A percentile compares a stretch with the other conserved stretches of the same genome.
These are phyloP conservation scores for Poa pratensis DNA, from an alignment of 176 grass and related monocot species.

Conservation along the genomic window DNA sequence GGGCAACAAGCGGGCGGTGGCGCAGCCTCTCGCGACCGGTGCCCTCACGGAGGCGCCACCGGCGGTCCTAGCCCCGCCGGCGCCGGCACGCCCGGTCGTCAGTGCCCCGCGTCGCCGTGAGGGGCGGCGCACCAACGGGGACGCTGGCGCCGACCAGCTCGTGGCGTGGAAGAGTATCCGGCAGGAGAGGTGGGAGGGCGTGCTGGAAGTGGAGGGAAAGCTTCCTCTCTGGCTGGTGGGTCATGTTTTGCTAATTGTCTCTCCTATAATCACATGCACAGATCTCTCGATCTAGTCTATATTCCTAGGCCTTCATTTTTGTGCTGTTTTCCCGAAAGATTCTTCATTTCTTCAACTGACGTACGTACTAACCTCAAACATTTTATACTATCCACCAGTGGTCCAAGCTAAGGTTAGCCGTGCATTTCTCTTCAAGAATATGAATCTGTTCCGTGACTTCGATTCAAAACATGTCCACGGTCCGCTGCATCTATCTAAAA, in stretches of 20 bases:
- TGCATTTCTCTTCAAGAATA: slow-evolving; percentile 45
- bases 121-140: not conserved
- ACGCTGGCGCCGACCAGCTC: slow-evolving; percentile 47
- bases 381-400: slow-evolving; percentile 30
- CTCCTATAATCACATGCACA: not conserved
- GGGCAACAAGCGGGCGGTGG: slow-evolving; percentile 45
- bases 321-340: slow-evolving; percentile 1
- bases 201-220: slow-evolving; percentile 65
- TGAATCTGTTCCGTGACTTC: slow-evolving; percentile 55
- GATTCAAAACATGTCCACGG: slow-evolving; percentile 25
- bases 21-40: slow-evolving; percentile 43
- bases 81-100: slow-evolving; percentile 22
- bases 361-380: slow-evolving; percentile 26
- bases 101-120: slow-evolving; percentile 37
- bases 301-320: not conserved
- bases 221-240: slow-evolving; percentile 91
- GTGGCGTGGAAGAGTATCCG: slow-evolving; percentile 86
- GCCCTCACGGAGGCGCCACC: slow-evolving; percentile 42
- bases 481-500: not conserved
- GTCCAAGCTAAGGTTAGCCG: slow-evolving; percentile 45
- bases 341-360: slow-evolving; percentile 38
- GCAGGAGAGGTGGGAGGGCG: slow-evolving; percentile 92
- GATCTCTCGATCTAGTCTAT: not conserved
- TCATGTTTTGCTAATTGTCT: not conserved
- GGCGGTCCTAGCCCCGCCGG: slow-evolving; percentile 19